Evolutionary conservation across 192 early-diverging fungal genomes (phyloP), one percentile per base, ranked within the genome.

Genomic region (Coemansia sp.): DNA sequence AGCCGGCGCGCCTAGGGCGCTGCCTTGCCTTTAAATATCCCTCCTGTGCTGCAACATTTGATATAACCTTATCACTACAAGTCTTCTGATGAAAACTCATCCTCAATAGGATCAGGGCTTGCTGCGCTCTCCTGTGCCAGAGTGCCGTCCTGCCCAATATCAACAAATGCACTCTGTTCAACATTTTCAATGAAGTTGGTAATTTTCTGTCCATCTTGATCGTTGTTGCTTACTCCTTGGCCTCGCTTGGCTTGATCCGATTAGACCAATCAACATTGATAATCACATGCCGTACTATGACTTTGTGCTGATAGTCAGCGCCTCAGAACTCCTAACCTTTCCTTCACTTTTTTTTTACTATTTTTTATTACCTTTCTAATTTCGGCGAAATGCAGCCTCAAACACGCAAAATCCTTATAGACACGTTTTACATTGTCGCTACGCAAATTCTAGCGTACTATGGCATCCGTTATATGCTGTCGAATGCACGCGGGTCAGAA

Each of bases 371-470:
- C 27, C 47, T 16, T 7, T 39, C 40, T 40, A 45, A 35, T 39
- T 43, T 30, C 34, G 7, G 16, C 41, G 30, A 27, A 35, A 83
- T 83, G 80, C 80, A 83, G 69, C 76, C 75, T n/a, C 76, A 77
- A 50, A 78, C 80, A 34, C 75, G 76, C 59, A 83, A 83, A 69
- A 61, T 77, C 15, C 65, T 83, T 16, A 32, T 80, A 40, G 80
- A 83, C 56, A 69, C 73, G 20, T 44, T 83, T 4, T 68, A 94
- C 18, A 89, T 98, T 74, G 96, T 93, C 18, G 65, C 94, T 18
- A 92, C 93, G 34, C 94, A 98, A 65, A 89, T 95, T 13, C 91
- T 90, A 11, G 89, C 94, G 62, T 95, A 92, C 82, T 93, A 86
- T 80, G 90, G 89, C 3, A 90, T 98, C 80, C 91, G 92, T 74